Evolutionary conservation across 331 rosid genomes (phyloP), one percentile per base, ranked within the genome.

Genomic region (Rosa hybrid): DNA sequence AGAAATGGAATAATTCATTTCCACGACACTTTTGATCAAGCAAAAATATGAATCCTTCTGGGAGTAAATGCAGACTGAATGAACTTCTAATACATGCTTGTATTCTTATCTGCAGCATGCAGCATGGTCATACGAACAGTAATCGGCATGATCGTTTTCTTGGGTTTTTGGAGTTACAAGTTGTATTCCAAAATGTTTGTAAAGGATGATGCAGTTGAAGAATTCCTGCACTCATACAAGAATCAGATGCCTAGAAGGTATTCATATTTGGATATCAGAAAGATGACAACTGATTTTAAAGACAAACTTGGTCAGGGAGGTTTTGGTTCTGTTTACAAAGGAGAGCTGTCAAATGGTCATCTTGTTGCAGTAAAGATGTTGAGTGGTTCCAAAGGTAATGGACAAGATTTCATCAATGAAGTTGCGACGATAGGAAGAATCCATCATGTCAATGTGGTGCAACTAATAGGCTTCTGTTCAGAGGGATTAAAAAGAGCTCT

Each of bases 331-430:
- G 79, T 76, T 21, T 76, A 21, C 79, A 76, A 76, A 44, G 79
- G 71, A 44, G 79, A 59, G 71, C 45, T 76, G 27, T 17, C 30
- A 12, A 30, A 25, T 44, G 79, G 79, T 16, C 30, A 23, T 16
- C 71, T 8, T 44, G 71, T 76, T 59, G 79, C 79, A 4, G 79
- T 59, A 3, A 76, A 76, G 79, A 60, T 76, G 27, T 45, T 76
- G 30, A 60, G 45, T 9, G 71, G 71, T 20, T 59, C 79, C 79
- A 76, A 76, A 76, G 79, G 71, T 23, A 30, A 76, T 14, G 71
- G 79, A 1, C 79, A 9, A 60, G 71, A 76, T 60, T 76, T 76
- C 71, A 59, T 76, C 45, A 59, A 30, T 60, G 79, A 76, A 76
- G 71, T 59, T 42, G 79, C 57, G 5, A 76, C 71, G 8, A 42